Evolutionary conservation across 2,329 filamentous ascomycete species (phyloP).

Genomic region (Pseudogymnoascus destructans): DNA sequence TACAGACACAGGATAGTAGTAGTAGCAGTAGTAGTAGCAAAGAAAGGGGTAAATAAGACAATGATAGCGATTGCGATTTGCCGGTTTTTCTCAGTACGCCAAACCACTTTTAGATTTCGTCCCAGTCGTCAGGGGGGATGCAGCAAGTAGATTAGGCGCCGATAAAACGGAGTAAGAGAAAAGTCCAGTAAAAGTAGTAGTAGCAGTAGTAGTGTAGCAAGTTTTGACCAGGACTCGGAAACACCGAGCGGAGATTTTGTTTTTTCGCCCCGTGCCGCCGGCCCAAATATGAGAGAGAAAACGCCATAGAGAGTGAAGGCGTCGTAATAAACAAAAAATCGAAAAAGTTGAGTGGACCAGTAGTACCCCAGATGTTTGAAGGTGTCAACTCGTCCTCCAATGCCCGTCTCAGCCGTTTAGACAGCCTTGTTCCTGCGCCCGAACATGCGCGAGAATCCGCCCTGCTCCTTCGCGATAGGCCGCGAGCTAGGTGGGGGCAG

Average conservation of each 20-base stretch:
- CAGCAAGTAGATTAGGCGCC: constrained; percentile 1
- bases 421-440: constrained; percentile 10
- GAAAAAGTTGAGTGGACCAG: background rate
- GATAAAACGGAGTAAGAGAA: background rate
- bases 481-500: constrained; percentile 37
- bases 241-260: background rate
- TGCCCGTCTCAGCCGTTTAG: background rate
- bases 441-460: constrained; percentile 13
- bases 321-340: background rate
- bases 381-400: background rate
- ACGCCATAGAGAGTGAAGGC: background rate
- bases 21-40: background rate
- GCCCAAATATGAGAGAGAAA: constrained; percentile 2
- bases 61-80: background rate
- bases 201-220: background rate
- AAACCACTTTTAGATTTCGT: constrained; percentile 2
- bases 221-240: background rate
- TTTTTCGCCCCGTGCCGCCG: background rate
- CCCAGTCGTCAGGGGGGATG: constrained; percentile 1
- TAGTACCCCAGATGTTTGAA: constrained; percentile 1
- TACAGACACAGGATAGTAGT: background rate
- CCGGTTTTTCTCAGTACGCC: background rate
- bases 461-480: constrained; percentile 8
- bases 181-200: background rate
- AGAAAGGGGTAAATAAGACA: background rate